Base-by-base conservation (phyloP, 1,284 basidiomycete genomes). In the Malassezia dermatis region DNA sequence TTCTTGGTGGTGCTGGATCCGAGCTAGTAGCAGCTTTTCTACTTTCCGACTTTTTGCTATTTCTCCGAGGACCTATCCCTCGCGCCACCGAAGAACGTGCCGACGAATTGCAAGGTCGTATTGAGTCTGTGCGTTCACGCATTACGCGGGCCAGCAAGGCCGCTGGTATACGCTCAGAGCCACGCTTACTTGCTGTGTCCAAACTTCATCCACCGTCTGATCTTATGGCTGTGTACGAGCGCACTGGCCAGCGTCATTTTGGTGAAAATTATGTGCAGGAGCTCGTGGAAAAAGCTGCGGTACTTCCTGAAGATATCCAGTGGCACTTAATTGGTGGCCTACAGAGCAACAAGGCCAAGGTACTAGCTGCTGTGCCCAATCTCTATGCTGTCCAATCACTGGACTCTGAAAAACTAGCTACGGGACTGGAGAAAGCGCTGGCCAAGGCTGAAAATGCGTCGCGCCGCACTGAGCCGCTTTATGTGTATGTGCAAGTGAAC, bases 211-310 rank as follows among this genome's bases (percentile, higher is more conserved):
- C 91, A 1, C 81, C 85, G 1, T 83, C 84, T 5, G 89, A 95
- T 75, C 84, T 96, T 53, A 78, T 85, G 43, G 85, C 85, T 4
- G 70, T 65, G 0, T 62, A 73, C 58, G 59, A 57, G 30, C 27
- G 60, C 8, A 65, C 70, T 10, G 87, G 85, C 0, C 88, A 95
- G 64, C 78, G 83, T 1, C 89, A 94, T 73, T 98, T 96, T 74
- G 93, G 94, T 11, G 93, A 98, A 77, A 98, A 98, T 75, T 98
- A 96, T 73, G 89, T 91, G 5, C 87, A 94, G 65, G 93, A 96
- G 72, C 76, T 98, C 61, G 84, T 84, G n/a, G 88, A 90, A 43
- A 98, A 74, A 53, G 65, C 71, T 37, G 61, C 63, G 23, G 71
- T 73, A 1, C 60, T 74, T 13, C 71, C 71, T 2, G 35, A 49